Evolutionary conservation across 2,329 filamentous ascomycete species (phyloP), one percentile per base, ranked within the genome.

Genomic region (Trichoderma atroviride): DNA sequence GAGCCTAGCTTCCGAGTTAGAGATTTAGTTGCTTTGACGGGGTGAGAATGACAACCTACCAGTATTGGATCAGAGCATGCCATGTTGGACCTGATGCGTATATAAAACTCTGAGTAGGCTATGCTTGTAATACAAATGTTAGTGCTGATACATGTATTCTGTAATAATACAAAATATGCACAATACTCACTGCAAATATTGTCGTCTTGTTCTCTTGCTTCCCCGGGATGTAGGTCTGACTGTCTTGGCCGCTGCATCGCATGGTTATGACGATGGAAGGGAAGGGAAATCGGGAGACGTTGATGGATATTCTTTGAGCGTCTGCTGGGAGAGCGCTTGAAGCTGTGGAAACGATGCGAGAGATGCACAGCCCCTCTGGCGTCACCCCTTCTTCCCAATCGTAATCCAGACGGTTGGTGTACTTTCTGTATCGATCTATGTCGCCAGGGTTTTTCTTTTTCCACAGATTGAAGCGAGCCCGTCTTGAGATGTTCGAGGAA

Each of bases 1-100:
- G 59, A 56, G 59, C 27, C 29, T 69, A 40, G 67, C 37, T 37
- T 16, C 53, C 14, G 24, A 55, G 27, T n/a, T 69, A 33, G 67
- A 64, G 22, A 69, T 57, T 13, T 69, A 69, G 55, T 52, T 33
- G 14, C 16, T 5, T 50, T 47, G 19, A 10, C 3, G 7, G 19
- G 47, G 16, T 31, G 9, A 33, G 22, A 40, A 10, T 27, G 6
- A 4, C 16, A 19, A 9, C 40, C 6, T 10, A 43, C 22, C 22
- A 29, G 55, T 14, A 16, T 19, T 37, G 11, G 27, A 55, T 14
- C 6, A 14, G 9, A 9, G 7, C 7, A 47, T n/a, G 33, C 14
- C 16, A 1, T 10, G 3, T 1, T 52, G 22, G 40, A 37, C 10
- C 19, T 16, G 19, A 35, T 29, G 13, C 6, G 11, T 47, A 37